Evolutionary conservation across 768 basidiomycete species (phyloP), one percentile per base, ranked within the genome.

Genomic region (Termitomyces sp.): DNA sequence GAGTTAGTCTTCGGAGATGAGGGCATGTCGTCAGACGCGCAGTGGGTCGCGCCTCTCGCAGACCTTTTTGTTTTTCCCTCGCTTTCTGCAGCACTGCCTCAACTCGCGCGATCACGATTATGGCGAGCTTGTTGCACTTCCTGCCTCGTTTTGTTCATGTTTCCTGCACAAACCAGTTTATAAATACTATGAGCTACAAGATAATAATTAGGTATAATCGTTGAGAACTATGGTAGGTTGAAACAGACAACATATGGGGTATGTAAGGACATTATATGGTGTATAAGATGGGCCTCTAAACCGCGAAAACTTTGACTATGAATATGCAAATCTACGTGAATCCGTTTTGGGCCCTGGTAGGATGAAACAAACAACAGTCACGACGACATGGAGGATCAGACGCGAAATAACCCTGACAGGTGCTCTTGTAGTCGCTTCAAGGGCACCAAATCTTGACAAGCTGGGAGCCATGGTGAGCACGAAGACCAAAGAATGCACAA

Each of bases 1-100:
- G 84, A 90, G 86, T 90, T 90, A 88, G 88, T 91, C 89, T 84
- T 87, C 77, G 86, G 88, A 90, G 88, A 89, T 70, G 81, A 87
- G 88, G 87, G 72, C 83, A 79, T 65, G 83, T 83, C 85, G 80
- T 86, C 89, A 86, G 88, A 72, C 89, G 88, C 84, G 87, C 84
- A 74, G 77, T 80, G 81, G 79, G 72, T 79, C 88, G 85, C 71
- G 88, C 82, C 77, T 67, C 66, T 79, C 78, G 76, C 79, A 90
- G 80, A 90, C 89, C 88, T 88, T 88, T 85, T 30, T 19, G 19
- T 26, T 49, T 32, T 32, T 10, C 9, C 1, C 30, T 32, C 8
- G 1, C 30, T 32, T 2, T 28, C 28, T 5, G 7, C 28, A 28
- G 28, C 28, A 7, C 5, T 5, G 1, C 5, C 4, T 28, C 1